Base-by-base conservation (phyloP, 2,329 filamentous ascomycete genomes). In the Ambrosiella cleistominuta region DNA sequence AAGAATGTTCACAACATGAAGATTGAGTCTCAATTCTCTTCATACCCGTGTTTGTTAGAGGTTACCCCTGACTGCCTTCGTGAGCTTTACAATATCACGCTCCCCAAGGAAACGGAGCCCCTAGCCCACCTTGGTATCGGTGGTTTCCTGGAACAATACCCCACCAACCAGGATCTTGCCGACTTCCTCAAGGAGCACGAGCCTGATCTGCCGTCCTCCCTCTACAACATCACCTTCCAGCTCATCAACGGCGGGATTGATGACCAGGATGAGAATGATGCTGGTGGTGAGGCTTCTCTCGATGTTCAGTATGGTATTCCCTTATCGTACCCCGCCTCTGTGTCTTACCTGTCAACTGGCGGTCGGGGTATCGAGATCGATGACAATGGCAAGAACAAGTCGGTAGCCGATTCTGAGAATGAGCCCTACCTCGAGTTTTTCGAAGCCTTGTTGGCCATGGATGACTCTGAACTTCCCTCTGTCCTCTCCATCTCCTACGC, bases 381-480 rank as follows among this genome's bases (percentile, higher is more conserved):
- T 60, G 62, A 67, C 4, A 58, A 69, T 9, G 72, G 74, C n/a
- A 63, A 68, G 1, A 59, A 68, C 0, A 50, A 72, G 2, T 60
- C 66, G 0, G 64, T 63, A 3, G 63, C 66, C 1, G 62, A 64
- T 3, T 65, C 65, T 54, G 66, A 71, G 61, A 81, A 82, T 64
- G 79, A 82, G 66, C 79, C 79, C 0, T 82, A 78, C 62, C 66
- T 81, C 3, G 72, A 75, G 42, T 75, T 78, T 62, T 68, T 81
- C 12, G 69, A 77, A 57, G 71, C 74, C 60, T 66, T 82, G 7
- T 68, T 81, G 1, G 66, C 63, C 19, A 69, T 72, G 60, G 65
- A 68, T 0, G 71, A 75, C 52, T 65, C 68, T 12, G 65, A 72
- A 17, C 64, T 80, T 11, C 79, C 80, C 0, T 76, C 78, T 56